A percentile compares a stretch with the other conserved stretches of the same genome.
These are phyloP conservation scores for Pichia sp. DNA, from an alignment of 1,139 yeast species.

Conservation along the genomic window DNA sequence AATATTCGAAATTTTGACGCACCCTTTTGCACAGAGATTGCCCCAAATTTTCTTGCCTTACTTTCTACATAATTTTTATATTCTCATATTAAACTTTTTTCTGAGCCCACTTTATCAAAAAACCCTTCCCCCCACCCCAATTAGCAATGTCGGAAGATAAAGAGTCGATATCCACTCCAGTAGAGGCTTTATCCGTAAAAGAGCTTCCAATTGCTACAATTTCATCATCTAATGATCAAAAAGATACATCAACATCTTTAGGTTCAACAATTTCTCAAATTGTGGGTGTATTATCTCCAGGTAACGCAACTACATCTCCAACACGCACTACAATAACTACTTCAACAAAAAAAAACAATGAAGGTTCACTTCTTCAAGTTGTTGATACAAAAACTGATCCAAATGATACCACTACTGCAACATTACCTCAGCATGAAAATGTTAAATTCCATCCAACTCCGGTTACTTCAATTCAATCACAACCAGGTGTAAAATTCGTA, in stretches of 20 bases:
- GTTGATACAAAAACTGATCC: background rate
- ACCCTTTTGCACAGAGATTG: no score
- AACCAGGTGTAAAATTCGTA: slow-evolving; percentile 23
- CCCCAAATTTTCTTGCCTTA: no score
- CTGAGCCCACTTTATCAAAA: no score
- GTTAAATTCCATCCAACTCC: background rate
- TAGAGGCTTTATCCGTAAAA: no score
- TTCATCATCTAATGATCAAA: background rate
- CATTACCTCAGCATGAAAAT: background rate
- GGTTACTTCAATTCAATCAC: slow-evolving; percentile 9
- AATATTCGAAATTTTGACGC: no score
- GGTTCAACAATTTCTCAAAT: slow-evolving; percentile 12
- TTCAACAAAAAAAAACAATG: slow-evolving; percentile 1
- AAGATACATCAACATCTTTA: background rate
- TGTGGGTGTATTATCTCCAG: slow-evolving; percentile 10
- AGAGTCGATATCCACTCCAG: no score
- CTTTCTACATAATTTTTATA: no score
- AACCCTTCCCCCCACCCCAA: no score
- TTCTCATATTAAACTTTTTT: no score
- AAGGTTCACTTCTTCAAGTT: slow-evolving; percentile 3
- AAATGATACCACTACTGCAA: background rate
- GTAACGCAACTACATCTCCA: slow-evolving; percentile 9
- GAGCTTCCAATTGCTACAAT: no score
- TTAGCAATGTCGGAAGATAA: no score
- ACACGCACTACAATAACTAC: slow-evolving; percentile 8